Evolutionary conservation across 139 green algal species (phyloP), one percentile per base, ranked within the genome.

Genomic region (Chlorella vulgaris): DNA sequence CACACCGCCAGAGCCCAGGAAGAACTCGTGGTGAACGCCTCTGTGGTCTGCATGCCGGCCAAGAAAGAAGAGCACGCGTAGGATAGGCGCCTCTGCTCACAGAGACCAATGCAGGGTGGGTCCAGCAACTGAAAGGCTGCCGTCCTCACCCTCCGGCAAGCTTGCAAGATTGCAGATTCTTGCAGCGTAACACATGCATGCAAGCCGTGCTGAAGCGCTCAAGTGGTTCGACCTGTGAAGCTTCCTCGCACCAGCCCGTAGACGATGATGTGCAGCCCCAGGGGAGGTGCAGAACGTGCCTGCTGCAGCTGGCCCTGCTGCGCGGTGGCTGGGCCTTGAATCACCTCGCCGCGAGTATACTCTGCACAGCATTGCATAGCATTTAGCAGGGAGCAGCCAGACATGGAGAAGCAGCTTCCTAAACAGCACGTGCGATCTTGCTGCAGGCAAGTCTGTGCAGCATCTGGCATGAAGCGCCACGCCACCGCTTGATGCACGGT

Each of bases 261-360:
- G 26, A 89, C 76, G 36, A 90, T 78, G 8, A 90, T 77, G 51
- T 67, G 80, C 38, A 90, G 80, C 3, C 86, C 84, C 22, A n/a
- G n/a, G 42, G 39, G 70, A n/a, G 7, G 31, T 31, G 7, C 74
- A 36, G 42, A 10, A 5, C 29, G 7, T 24, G 62, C 29, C 7
- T 10, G n/a, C 62, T 7, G 62, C 29, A 24, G 62, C 62, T n/a
- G n/a, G n/a, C n/a, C n/a, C 58, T 6, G 10, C 58, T 29, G 58
- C 62, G 21, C 24, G 62, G 21, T 10, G 62, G 5, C 55, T 8
- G 55, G 65, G 28, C 33, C 38, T 65, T 47, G 62, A 50, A 83
- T 83, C 26, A 77, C 38, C 28, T 83, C 65, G 7, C 77, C 77
- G 4, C 36, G 66, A 1, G 29, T 31, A 28, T 70, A 69, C 50